Evolutionary conservation across 2,329 filamentous ascomycete genomes (phyloP), one percentile per base, ranked within the genome.

Genomic region (Nannizzia gypsea): DNA sequence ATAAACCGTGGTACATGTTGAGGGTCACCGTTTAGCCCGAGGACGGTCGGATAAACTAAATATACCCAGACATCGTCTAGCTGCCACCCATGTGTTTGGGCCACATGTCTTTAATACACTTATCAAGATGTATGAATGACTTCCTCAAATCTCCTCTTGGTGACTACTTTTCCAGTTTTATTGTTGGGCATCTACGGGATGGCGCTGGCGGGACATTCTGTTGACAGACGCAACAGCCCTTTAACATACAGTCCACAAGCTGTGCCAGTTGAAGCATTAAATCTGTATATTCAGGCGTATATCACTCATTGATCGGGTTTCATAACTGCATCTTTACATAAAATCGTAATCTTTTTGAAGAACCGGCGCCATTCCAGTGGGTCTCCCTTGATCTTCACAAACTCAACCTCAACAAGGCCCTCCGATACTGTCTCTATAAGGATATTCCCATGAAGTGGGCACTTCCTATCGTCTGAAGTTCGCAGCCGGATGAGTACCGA

Each of bases 351-450:
- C 73, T 90, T 91, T 76, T 99, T 99, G 79, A 99, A 99, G 71
- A 99, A 90, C 36, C 93, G 80, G 62, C 93, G 83, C 93, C 95
- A 99, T 76, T 97, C 92, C 56, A 99, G 76, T 3, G 93, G 93
- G 76, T 99, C 93, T 4, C 93, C 93, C 76, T 96, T 96, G 59
- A 89, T 81, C 76, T 99, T 99, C 65, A 95, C 83, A 70, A 99
- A 97, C 57, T 90, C 82, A 28, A 96, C 88, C 72, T 96, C 91
- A 24, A 91, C 80, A 34, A 92, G 73, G 62, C 88, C 86, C 17
- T 75, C 77, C 0, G 76, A 76, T 1, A 77, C 73, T 56, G 68
- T 70, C 56, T 78, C 75, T 54, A 77, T 69, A 6, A 75, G 66
- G 8, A 78, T 73, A 36, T 76, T 76, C 3, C 76, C 76, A 40